Evolutionary conservation across 1,284 basidiomycete species (phyloP).

Genomic region (Trichosporon sp.): DNA sequence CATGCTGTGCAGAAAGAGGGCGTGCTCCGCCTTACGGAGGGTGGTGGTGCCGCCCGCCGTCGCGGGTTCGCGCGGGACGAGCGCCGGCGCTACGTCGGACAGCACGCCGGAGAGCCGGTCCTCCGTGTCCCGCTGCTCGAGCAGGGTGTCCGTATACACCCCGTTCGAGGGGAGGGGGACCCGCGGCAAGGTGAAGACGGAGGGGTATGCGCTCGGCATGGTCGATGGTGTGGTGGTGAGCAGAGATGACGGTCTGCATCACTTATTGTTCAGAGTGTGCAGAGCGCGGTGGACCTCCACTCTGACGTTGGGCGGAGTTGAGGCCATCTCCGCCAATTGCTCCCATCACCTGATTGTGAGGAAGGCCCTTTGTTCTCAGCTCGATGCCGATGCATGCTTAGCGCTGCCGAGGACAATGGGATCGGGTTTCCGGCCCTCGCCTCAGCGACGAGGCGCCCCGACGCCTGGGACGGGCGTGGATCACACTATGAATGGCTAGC

Average conservation of each 20-base stretch:
- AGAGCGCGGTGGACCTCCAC: constrained; percentile 4
- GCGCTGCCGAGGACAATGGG: background rate
- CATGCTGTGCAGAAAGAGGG: constrained; percentile 44
- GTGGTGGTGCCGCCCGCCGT: constrained; percentile 35
- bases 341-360: background rate
- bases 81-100: constrained; percentile 18
- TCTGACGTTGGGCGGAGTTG: background rate
- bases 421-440: too few relatives aligned
- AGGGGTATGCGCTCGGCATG: constrained; percentile 34
- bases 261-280: background rate
- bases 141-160: constrained; percentile 67
- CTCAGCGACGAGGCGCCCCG: background rate
- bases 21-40: constrained; percentile 45
- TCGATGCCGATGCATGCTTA: background rate
- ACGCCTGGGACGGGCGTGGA: background rate
- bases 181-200: constrained; percentile 42
- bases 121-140: constrained; percentile 70
- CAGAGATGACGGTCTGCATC: background rate
- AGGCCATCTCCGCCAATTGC: background rate
- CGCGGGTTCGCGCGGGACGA: constrained; percentile 41
- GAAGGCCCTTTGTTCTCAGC: background rate
- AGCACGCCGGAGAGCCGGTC: constrained; percentile 57
- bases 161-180: constrained; percentile 57
- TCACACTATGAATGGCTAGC: background rate
- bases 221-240: background rate